A percentile compares a stretch with the other conserved stretches of the same genome.
Evolutionary conservation across 495 filamentous ascomycete genomes (phyloP).

Genomic region (Podospora anserina): DNA sequence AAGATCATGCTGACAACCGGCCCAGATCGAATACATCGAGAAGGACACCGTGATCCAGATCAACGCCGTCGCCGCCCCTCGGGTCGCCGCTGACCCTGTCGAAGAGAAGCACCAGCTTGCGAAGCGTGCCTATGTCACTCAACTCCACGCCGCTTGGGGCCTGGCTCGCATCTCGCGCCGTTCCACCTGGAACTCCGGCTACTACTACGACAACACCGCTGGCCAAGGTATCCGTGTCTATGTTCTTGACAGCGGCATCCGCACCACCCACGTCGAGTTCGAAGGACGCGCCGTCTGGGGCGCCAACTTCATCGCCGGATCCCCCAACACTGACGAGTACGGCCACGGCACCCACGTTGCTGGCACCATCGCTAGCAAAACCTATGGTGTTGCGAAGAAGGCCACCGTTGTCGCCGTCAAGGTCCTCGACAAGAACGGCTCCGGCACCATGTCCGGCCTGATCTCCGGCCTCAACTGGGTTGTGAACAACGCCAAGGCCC

Average conservation of each 20-base stretch:
- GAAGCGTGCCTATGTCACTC: conserved; percentile 19
- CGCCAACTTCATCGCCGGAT: conserved; percentile 50
- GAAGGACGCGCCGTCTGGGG: conserved; percentile 52
- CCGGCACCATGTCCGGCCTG: conserved; percentile 44
- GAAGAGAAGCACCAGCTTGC: conserved; percentile 2
- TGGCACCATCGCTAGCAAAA: conserved; percentile 56
- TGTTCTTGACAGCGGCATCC: conserved; percentile 58
- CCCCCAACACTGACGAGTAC: conserved; percentile 45
- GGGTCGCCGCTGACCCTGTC: background rate
- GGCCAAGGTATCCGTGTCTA: conserved; percentile 37
- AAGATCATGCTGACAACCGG: background rate
- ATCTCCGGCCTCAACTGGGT: conserved; percentile 57
- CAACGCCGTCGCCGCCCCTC: conserved; percentile 6
- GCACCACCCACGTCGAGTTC: conserved; percentile 53
- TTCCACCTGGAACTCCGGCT: conserved; percentile 37
- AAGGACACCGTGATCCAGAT: conserved; percentile 18
- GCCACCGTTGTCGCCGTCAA: conserved; percentile 63
- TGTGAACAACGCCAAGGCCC: conserved; percentile 42
- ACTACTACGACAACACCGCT: conserved; percentile 31
- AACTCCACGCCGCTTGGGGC: conserved; percentile 45
- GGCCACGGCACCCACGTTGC: conserved; percentile 68
- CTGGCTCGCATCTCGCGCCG: conserved; percentile 55
- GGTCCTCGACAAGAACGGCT: conserved; percentile 49
- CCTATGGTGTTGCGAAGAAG: conserved; percentile 63
- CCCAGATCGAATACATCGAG: conserved; percentile 25